Evolutionary conservation across 2,329 filamentous ascomycete genomes (phyloP), one percentile per base, ranked within the genome.

Genomic region (Neopestalotiopsis sp.): DNA sequence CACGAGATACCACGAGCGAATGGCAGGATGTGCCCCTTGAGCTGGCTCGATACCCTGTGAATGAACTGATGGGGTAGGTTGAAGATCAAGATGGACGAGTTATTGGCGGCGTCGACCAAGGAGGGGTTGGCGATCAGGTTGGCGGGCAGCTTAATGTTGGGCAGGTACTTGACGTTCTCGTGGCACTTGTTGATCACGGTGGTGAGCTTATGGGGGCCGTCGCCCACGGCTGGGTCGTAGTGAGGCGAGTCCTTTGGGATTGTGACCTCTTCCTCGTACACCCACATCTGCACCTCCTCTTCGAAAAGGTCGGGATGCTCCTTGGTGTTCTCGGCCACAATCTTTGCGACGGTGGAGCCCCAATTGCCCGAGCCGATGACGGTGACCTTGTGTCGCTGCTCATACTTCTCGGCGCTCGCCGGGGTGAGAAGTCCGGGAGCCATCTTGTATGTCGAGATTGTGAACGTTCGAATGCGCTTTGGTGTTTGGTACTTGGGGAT

Each of bases 21-120:
- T 6, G 96, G 96, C 38, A 98, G 83, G 73, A 98, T 97, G 76
- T 97, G 91, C 70, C 95, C 96, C 77, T 92, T 88, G 71, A 99
- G 86, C 79, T 94, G 91, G 72, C 92, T 88, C 84, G 95, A 97
- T 70, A 95, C 92, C 71, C 92, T 92, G 78, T 89, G 89, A 78
- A 99, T 98, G 81, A 99, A 99, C 81, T 97, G 94, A 83, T 99
- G 96, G 34, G 96, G 93, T 69, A 97, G 88, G 84, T 98, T 98
- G 88, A 99, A 99, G 79, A 99, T 87, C 72, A 99, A 89, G 71
- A 99, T 93, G 32, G 94, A 93, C 32, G 95, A 92, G 80, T 92
- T 90, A 77, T 91, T 90, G 78, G 96, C 95, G 20, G 96, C 89
- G 70, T 95, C 93, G 71, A 89, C 84, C 68, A 97, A 85, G 34